phyloP scores from a whole-genome alignment of 2,329 filamentous ascomycete species.

The Botrytis fragariae region DNA sequence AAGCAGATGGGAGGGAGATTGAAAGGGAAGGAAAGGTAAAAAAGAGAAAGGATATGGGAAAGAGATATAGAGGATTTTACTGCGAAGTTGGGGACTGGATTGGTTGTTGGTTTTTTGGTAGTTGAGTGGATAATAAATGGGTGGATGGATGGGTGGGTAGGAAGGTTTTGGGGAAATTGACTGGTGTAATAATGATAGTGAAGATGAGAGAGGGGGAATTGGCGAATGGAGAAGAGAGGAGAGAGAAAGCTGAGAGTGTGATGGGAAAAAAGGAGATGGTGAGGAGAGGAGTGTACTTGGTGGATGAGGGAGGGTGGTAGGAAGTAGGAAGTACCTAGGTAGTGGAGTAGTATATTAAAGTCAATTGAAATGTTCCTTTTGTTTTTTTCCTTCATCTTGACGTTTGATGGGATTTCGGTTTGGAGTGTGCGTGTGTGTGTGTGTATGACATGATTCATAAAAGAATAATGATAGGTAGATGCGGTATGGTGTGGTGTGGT shows the following conservation, averaged over 20 bases:
- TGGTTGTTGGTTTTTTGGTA: not conserved
- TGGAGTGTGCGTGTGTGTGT: not conserved
- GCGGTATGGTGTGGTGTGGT: too few relatives aligned
- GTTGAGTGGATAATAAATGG: constrained; percentile 13
- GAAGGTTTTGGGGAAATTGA: not conserved
- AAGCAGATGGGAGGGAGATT: not conserved
- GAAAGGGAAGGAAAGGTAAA: not conserved
- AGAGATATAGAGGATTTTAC: not conserved
- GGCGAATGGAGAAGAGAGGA: not conserved
- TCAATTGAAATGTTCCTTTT: constrained; percentile 5
- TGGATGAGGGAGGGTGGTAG: not conserved
- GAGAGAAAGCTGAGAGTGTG: not conserved
- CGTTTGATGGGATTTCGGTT: not conserved
- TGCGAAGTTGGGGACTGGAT: not conserved
- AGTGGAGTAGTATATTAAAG: constrained; percentile 1
- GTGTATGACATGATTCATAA: too few relatives aligned
- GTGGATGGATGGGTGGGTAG: not conserved
- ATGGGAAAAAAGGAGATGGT: not conserved
- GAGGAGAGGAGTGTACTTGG: not conserved
- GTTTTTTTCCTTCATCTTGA: not conserved
- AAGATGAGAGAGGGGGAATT: not conserved
- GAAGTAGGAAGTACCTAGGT: not conserved
- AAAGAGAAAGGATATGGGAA: not conserved
- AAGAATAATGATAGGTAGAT: too few relatives aligned
- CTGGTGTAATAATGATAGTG: constrained; percentile 13